These are phyloP conservation scores for Tulasnella sp. DNA, from an alignment of 768 basidiomycete species.

Conservation along the genomic window DNA sequence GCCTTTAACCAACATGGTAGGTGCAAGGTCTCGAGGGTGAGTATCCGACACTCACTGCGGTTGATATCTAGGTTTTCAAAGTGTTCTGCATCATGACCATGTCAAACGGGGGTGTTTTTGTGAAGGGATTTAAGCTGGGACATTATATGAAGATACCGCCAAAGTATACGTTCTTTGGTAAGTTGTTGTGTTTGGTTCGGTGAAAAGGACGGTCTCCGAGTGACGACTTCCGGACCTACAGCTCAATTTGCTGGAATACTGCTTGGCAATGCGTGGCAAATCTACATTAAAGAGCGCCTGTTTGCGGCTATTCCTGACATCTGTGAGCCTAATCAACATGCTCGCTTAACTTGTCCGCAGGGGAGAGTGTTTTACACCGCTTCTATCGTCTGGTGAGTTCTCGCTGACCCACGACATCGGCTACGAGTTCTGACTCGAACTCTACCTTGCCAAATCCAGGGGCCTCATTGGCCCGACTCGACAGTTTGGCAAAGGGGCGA, in stretches of 20 bases:
- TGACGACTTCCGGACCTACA: constrained; percentile 17
- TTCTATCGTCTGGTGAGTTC: constrained; percentile 37
- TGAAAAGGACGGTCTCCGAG: not conserved
- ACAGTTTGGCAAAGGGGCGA: constrained; percentile 33
- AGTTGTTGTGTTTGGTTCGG: not conserved
- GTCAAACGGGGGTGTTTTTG: constrained; percentile 26
- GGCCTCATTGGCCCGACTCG: constrained; percentile 41
- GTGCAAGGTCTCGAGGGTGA: not conserved
- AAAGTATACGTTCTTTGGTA: constrained; percentile 34
- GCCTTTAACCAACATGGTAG: constrained; percentile 38
- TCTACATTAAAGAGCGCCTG: constrained; percentile 35
- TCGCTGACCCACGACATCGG: not conserved
- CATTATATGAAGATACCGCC: constrained; percentile 48
- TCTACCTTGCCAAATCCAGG: constrained; percentile 25
- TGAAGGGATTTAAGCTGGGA: constrained; percentile 35
- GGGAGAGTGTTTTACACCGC: constrained; percentile 35
- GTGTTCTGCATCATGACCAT: constrained; percentile 32
- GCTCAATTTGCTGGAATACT: constrained; percentile 33
- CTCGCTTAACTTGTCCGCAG: constrained; percentile 36
- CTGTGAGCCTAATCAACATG: constrained; percentile 30
- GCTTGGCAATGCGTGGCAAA: constrained; percentile 33
- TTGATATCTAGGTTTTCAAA: constrained; percentile 31
- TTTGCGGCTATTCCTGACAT: constrained; percentile 35
- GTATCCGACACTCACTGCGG: not conserved
- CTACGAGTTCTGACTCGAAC: not conserved